Conservation (phyloP, 257 asterid genomes). For the Gynochthodes officinalis region DNA sequence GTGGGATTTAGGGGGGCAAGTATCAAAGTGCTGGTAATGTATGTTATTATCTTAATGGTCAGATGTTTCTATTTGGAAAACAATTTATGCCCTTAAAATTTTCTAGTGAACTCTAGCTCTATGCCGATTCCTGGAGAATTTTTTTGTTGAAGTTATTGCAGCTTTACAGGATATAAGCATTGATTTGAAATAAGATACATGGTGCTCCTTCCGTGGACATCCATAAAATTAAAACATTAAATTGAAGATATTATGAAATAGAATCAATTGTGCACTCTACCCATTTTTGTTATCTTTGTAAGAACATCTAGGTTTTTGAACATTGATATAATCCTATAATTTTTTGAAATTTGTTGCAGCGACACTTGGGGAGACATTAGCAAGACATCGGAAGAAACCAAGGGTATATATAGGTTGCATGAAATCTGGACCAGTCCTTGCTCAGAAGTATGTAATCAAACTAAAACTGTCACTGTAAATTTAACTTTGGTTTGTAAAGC, state of each 20-base stretch:
- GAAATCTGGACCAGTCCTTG: constrained; percentile 94
- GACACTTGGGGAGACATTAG: constrained; percentile 77
- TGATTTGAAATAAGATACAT: background rate
- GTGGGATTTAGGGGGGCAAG: no score
- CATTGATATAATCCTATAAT: constrained; percentile 1
- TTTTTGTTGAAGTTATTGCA: no score
- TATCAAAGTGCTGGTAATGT: background rate
- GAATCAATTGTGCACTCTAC: background rate
- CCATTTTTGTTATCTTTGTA: background rate
- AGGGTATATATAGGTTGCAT: constrained; percentile 82
- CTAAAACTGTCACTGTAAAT: background rate
- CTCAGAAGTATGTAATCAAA: constrained; percentile 57
- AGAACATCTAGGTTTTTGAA: background rate
- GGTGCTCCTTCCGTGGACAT: no score
- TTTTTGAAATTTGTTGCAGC: constrained; percentile 43
- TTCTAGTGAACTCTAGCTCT: no score
- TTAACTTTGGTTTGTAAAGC: constrained; percentile 5
- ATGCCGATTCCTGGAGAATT: no score
- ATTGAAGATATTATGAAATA: background rate
- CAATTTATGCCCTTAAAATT: background rate
- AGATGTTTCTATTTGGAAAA: background rate
- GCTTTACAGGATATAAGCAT: no score
- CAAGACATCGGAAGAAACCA: constrained; percentile 59
- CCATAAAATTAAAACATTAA: no score
- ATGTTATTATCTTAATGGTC: background rate